Base-by-base conservation (phyloP, 805 yeast species). In the Yamadazyma endophytica region DNA sequence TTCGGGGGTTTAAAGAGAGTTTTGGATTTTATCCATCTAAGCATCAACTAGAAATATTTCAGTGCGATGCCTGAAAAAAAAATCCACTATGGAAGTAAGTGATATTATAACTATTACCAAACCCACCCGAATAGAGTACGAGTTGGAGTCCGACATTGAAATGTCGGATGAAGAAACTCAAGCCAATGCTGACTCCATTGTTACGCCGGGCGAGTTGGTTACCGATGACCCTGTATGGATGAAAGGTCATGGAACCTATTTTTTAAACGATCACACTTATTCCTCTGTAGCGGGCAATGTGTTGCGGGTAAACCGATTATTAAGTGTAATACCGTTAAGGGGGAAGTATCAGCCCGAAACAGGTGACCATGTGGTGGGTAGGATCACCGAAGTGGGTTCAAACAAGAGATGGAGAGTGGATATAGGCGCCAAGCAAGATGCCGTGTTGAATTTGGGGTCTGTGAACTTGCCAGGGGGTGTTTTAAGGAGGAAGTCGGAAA, bases 401-500 rank as follows among this genome's bases (percentile, higher is more conserved):
- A 83, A 82, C 41, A 85, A 82, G 52, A 69, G 97, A 47, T 92
- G 99, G 98, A 87, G 82, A 52, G 97, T 92, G 11, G 96, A 90
- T 47, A 87, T 92, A 42, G 97, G 97, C 17, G 86, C 87, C n/a
- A 82, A 79, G 49, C 95, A 86, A 50, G 90, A 88, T 52, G 97
- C 97, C 0, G 80, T 86, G 0, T 62, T 92, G 39, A 82, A 86
- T 87, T 70, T 94, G 35, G 98, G 98, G 9, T 86, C 96, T 1
- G 96, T 92, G 13, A 92, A 92, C 56, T 69, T 92, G 40, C 99
- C 99, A 2, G 98, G 99, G 32, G 99, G 99, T 34, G 84, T 92
- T 2, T 64, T 92, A 47, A 75, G 98, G 58, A 75, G 98, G 50
- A 92, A 94, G 55, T 79, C 89, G 20, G 98, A 94, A 52, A 79